Conservation (phyloP, 306 rosid species). For the Dicorynia guianensis region DNA sequence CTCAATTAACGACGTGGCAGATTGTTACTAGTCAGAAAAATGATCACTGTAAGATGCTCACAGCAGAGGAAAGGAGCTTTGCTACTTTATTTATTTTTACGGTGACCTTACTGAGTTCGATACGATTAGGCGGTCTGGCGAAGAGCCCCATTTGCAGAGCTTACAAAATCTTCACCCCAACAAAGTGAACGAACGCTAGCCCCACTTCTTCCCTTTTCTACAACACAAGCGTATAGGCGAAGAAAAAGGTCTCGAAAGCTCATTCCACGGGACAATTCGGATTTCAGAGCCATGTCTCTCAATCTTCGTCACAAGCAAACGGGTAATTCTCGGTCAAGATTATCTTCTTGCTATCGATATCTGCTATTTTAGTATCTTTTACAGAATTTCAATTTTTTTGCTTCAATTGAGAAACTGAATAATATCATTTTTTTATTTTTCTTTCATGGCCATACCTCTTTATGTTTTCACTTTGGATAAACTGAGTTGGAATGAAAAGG, state of each 20-base stretch:
- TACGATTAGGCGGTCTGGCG: too few relatives aligned
- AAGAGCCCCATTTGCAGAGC: too few relatives aligned
- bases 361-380: not conserved
- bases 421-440: not conserved
- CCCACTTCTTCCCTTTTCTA: too few relatives aligned
- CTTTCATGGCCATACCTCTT: not conserved
- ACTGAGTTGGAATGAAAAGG: not conserved
- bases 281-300: slow-evolving; percentile 55
- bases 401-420: not conserved
- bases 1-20: too few relatives aligned
- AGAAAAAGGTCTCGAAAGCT: not conserved
- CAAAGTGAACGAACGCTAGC: too few relatives aligned
- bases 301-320: slow-evolving; percentile 76
- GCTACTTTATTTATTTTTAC: too few relatives aligned
- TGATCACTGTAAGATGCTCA: too few relatives aligned
- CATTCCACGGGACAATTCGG: not conserved
- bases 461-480: not conserved
- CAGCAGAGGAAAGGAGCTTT: too few relatives aligned
- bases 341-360: not conserved
- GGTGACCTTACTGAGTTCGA: too few relatives aligned
- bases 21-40: too few relatives aligned
- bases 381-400: not conserved
- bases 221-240: too few relatives aligned
- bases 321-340: slow-evolving; percentile 41
- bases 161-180: too few relatives aligned